Evolutionary conservation across 805 yeast genomes (phyloP).

Genomic region (Metschnikowia gelsemii): DNA sequence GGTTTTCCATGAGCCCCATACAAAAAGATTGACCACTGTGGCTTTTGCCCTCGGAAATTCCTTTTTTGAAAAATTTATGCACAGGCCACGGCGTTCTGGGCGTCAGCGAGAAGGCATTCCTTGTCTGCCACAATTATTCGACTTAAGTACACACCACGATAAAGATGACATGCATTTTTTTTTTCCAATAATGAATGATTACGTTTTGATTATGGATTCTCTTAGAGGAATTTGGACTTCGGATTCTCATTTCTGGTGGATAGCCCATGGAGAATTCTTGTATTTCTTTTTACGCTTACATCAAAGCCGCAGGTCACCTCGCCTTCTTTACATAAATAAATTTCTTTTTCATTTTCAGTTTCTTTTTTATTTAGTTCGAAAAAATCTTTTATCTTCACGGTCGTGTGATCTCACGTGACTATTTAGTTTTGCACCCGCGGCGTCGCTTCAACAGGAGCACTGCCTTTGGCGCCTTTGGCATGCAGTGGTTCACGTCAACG

Average conservation of each 20-base stretch:
- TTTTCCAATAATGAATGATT: background rate
- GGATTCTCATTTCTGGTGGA: no score
- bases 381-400: background rate
- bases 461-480: background rate
- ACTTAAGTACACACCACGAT: slow-evolving; percentile 1
- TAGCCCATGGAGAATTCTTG: no score
- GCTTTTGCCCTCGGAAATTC: slow-evolving; percentile 5
- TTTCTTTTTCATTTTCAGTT: slow-evolving; percentile 5
- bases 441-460: background rate
- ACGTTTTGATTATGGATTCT: no score
- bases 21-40: slow-evolving; percentile 6
- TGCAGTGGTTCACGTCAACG: no score
- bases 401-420: slow-evolving; percentile 11
- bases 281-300: slow-evolving; percentile 4
- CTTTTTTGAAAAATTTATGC: background rate
- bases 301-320: background rate
- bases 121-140: background rate
- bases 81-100: slow-evolving; percentile 14
- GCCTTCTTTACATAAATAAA: slow-evolving; percentile 1
- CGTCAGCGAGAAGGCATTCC: slow-evolving; percentile 7
- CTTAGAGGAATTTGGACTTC: no score
- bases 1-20: slow-evolving; percentile 1
- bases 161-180: slow-evolving; percentile 1
- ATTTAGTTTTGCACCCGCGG: background rate
- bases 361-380: slow-evolving; percentile 1